Evolutionary conservation across 345 rosid genomes (phyloP), one percentile per base, ranked within the genome.

Genomic region (Carallia brachiata): DNA sequence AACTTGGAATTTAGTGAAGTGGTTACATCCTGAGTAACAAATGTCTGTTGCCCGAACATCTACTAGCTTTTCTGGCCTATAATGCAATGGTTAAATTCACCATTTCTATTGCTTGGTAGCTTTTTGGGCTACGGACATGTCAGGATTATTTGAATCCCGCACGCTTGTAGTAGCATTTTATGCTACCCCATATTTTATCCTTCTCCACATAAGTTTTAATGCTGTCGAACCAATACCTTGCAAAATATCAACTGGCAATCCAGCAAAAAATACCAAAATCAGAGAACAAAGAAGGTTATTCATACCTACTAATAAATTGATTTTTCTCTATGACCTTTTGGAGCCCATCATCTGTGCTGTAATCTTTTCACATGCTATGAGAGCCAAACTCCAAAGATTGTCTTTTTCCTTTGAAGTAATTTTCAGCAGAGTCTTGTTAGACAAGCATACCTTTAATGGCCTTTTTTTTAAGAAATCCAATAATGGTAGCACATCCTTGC

Each of bases 281-380:
- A 32, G 88, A 73, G 52, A 83, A 70, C 62, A 87, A 53, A 59
- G 91, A 32, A 1, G 34, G 34, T 32, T 32, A 32, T 32, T 4
- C 34, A 32, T 32, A 93, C 97, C 97, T 81, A n/a, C 54, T 62
- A 73, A 90, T 81, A n/a, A 76, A 77, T 27, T 87, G 96, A 70
- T 94, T 91, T 3, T 73, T 69, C 36, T 80, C 79, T 0, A 23
- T 23, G 36, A 88, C 88, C 47, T 76, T 70, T n/a, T 70, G 84
- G 32, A 94, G 87, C 5, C 23, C 23, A 23, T 23, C 23, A 23
- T 23, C 23, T 23, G 23, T 23, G 88, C 87, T 16, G 91, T 85
- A 39, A 91, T 64, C 36, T 73, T 78, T 4, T 36, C 40, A 76
- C 93, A 91, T 23, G 75, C 73, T 7, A 78, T 75, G 9, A 91